These are phyloP conservation scores for Prototheca stagnorum DNA, from an alignment of 163 green algal species.

Conservation along the genomic window DNA sequence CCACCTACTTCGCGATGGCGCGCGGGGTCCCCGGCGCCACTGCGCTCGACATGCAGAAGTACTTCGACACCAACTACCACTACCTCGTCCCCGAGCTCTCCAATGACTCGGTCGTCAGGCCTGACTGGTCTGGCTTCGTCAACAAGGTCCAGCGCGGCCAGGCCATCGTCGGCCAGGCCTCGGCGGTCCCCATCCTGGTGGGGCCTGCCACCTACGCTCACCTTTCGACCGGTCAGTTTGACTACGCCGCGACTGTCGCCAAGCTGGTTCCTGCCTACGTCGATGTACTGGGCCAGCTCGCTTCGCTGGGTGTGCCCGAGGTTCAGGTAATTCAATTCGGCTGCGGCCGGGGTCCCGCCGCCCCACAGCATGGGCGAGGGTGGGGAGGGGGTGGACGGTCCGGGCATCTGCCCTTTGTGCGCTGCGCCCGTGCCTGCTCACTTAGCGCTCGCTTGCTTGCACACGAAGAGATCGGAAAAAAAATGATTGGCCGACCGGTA, in stretches of 20 bases:
- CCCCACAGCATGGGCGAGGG: no score
- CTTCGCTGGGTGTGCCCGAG: constrained; percentile 33
- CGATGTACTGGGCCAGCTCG: constrained; percentile 40
- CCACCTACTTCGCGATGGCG: constrained; percentile 77
- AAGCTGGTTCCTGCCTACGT: constrained; percentile 56
- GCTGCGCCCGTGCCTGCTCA: no score
- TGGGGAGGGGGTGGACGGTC: no score
- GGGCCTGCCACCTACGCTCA: constrained; percentile 39
- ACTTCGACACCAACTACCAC: constrained; percentile 91
- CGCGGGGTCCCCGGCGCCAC: constrained; percentile 34
- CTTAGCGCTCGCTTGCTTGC: no score
- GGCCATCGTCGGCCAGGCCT: constrained; percentile 33
- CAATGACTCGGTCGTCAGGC: constrained; percentile 15
- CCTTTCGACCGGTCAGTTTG: constrained; percentile 29
- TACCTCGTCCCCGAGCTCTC: constrained; percentile 67
- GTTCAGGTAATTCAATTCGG: constrained; percentile 24
- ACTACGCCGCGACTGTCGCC: constrained; percentile 21
- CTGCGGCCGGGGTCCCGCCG: no score
- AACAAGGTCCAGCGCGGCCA: constrained; percentile 49
- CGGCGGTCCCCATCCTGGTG: constrained; percentile 62
- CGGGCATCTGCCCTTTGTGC: no score
- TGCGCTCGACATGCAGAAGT: constrained; percentile 83
- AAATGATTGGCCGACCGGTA: constrained; percentile 20
- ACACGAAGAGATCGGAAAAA: no score
- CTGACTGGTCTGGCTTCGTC: constrained; percentile 39